Evolutionary conservation across 1,139 yeast genomes (phyloP).

Genomic region (Nakaseomyces glabratus): DNA sequence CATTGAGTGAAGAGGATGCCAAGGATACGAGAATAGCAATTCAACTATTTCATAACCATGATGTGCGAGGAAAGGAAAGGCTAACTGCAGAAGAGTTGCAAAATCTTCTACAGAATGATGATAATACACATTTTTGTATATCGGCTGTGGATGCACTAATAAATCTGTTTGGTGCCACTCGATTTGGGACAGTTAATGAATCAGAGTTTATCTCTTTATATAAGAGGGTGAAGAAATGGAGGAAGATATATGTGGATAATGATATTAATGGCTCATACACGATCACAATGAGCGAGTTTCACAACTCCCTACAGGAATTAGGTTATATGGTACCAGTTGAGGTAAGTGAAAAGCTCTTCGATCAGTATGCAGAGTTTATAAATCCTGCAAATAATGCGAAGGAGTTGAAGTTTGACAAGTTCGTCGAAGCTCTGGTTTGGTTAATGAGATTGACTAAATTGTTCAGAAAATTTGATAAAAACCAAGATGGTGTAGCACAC

Average conservation of each 20-base stretch:
- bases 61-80: slow-evolving; percentile 25
- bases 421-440: slow-evolving; percentile 73
- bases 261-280: slow-evolving; percentile 31
- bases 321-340: slow-evolving; percentile 31
- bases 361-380: slow-evolving; percentile 29
- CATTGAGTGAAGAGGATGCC: slow-evolving; percentile 12
- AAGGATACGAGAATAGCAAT: slow-evolving; percentile 26
- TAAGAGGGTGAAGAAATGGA: slow-evolving; percentile 30
- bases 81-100: slow-evolving; percentile 30
- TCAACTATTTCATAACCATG: slow-evolving; percentile 28
- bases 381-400: slow-evolving; percentile 35
- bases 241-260: slow-evolving; percentile 31
- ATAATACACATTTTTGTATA: slow-evolving; percentile 27
- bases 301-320: slow-evolving; percentile 30
- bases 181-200: slow-evolving; percentile 30
- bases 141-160: slow-evolving; percentile 30
- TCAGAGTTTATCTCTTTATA: slow-evolving; percentile 29
- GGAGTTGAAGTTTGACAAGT: slow-evolving; percentile 68
- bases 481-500: slow-evolving; percentile 69
- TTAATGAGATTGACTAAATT: slow-evolving; percentile 68
- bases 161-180: slow-evolving; percentile 29
- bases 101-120: slow-evolving; percentile 31
- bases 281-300: slow-evolving; percentile 26
- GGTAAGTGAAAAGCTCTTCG: slow-evolving; percentile 29
- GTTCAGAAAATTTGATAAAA: slow-evolving; percentile 68